These are phyloP conservation scores for Rhytidhysteron rufulum DNA, from an alignment of 2,329 filamentous ascomycete genomes.

Conservation along the genomic window DNA sequence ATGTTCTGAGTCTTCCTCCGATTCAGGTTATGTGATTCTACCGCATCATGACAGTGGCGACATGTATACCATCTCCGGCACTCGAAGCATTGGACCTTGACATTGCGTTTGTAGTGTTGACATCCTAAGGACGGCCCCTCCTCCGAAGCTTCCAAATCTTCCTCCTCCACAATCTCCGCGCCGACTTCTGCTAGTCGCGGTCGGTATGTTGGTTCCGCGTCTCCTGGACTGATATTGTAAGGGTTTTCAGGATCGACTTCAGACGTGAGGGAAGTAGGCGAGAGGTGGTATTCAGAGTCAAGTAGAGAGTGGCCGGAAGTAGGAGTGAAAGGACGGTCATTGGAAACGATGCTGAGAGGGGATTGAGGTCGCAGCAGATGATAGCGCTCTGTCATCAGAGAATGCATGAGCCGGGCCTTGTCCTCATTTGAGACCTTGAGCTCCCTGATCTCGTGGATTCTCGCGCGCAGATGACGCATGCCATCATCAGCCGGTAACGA, in stretches of 20 bases:
- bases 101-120: conserved; percentile 89
- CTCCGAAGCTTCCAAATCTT: conserved; percentile 50
- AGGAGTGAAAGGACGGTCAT: conserved; percentile 36
- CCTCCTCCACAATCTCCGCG: conserved; percentile 42
- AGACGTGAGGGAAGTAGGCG: conserved; percentile 29
- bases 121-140: conserved; percentile 63
- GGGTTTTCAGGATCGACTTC: conserved; percentile 30
- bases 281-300: conserved; percentile 26
- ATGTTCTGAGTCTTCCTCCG: conserved; percentile 86
- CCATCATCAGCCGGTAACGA: conserved; percentile 49
- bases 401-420: conserved; percentile 48
- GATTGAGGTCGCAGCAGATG: conserved; percentile 33
- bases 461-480: conserved; percentile 44
- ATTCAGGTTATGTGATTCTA: conserved; percentile 73
- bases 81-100: conserved; percentile 89
- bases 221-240: conserved; percentile 31
- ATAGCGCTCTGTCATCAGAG: conserved; percentile 48
- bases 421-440: conserved; percentile 44
- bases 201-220: conserved; percentile 29
- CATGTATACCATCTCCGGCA: conserved; percentile 94
- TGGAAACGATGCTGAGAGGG: conserved; percentile 35
- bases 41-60: conserved; percentile 85
- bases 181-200: conserved; percentile 10
- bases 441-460: conserved; percentile 46
- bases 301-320: conserved; percentile 31